Percentiles rank a stretch among this genome's conserved stretches.
These are phyloP conservation scores for Phytophthora pistaciae DNA, from an alignment of 352 stramenopile genomes.

Conservation along the genomic window DNA sequence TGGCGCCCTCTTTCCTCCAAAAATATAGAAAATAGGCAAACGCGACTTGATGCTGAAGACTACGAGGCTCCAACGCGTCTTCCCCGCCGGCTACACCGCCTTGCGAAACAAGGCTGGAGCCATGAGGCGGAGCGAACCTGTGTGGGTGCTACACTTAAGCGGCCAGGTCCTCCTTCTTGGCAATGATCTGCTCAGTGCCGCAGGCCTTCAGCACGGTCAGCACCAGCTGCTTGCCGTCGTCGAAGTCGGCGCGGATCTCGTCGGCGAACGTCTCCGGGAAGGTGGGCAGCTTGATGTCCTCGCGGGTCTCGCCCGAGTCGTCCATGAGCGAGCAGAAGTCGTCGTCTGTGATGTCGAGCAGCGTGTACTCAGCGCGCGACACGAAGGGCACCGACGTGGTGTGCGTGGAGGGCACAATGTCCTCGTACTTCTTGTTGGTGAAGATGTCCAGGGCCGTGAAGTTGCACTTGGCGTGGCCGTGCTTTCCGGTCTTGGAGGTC, in stretches of 20 bases:
- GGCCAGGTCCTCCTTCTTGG: conserved; percentile 95
- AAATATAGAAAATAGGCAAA: conserved; percentile 60
- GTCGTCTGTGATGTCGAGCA: conserved; percentile 99
- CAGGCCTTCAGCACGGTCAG: conserved; percentile 97
- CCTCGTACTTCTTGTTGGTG: conserved; percentile 99
- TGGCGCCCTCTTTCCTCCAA: conserved; percentile 42
- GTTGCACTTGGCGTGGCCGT: conserved; percentile 99
- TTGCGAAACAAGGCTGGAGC: not conserved
- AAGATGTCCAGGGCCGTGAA: conserved; percentile 99
- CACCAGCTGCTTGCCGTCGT: conserved; percentile 96
- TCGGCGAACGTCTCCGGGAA: conserved; percentile 96
- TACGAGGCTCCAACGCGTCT: conserved; percentile 39
- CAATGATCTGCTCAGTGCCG: conserved; percentile 98
- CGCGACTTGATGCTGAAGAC: conserved; percentile 51
- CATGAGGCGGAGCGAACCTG: conserved; percentile 20
- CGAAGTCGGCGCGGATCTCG: conserved; percentile 97
- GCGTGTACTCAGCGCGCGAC: conserved; percentile 96
- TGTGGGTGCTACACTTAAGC: conserved; percentile 42
- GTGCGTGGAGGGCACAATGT: conserved; percentile 99
- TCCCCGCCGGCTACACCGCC: conserved; percentile 12
- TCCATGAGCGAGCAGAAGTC: conserved; percentile 99
- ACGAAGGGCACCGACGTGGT: conserved; percentile 98
- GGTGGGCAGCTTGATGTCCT: conserved; percentile 97
- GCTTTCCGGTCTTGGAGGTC: conserved; percentile 99
- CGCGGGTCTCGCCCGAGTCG: conserved; percentile 97